Evolutionary conservation across 768 basidiomycete genomes (phyloP), one percentile per base, ranked within the genome.

Genomic region (Kwoniella bestiolae): DNA sequence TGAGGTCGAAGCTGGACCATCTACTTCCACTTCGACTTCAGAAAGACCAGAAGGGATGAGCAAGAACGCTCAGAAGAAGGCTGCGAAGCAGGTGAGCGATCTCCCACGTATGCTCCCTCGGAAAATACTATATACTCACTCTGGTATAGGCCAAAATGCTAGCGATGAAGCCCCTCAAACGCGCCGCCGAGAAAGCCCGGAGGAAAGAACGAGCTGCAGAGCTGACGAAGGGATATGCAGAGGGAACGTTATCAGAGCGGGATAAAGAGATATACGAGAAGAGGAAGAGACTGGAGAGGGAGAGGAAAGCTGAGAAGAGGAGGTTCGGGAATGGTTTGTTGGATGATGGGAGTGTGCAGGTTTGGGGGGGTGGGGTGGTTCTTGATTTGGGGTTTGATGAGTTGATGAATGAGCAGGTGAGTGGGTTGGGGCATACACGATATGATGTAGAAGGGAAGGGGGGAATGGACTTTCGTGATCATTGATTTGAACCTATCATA

Each of bases 361-460:
- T 63, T n/a, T 82, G 77, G 73, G 67, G 68, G 47, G 81, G 78
- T 14, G 78, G 75, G 9, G 65, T 81, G 9, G 66, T 82, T 4
- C 49, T 98, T 21, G 96, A 99, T 82, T 84, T 97, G 18, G 92
- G 89, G 8, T 97, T 96, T 79, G 94, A 98, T 78, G 87, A 94
- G 47, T 84, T 88, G 82, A 97, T 98, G 95, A 87, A 84, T 63
- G 92, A 95, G 67, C 92, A 94, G 84, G 94, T 94, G 80, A 70
- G 88, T 58, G 18, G 3, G 23, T 1, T 51, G 6, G 28, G 21
- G 4, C 25, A 23, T 31, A 41, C 18, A 41, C 38, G 6, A 46
- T 55, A 14, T 34, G 21, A 51, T 23, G 21, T 34, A 41, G 41
- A 51, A 45, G 26, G 0, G 26, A 5, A 31, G 47, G n/a, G n/a